A percentile compares a stretch with the other conserved stretches of the same genome.
These are phyloP conservation scores for Globisporangium abappressorium DNA, from an alignment of 352 stramenopile species.

Conservation along the genomic window DNA sequence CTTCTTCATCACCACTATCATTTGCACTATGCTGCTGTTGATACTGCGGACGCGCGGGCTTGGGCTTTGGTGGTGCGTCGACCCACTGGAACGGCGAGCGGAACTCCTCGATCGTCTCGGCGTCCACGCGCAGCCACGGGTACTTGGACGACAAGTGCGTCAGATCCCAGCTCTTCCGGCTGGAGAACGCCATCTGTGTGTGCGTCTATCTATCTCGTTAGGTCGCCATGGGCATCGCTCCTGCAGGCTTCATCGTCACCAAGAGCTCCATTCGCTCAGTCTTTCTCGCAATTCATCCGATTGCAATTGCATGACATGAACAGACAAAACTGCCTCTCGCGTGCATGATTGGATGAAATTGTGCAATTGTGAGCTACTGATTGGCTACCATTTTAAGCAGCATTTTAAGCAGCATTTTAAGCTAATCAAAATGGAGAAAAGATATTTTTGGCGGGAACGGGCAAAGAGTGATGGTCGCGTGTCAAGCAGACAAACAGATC, in stretches of 20 bases:
- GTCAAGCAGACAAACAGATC: neutral
- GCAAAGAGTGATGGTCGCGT: neutral
- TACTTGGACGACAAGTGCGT: conserved; percentile 63
- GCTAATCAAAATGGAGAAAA: neutral
- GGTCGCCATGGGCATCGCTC: neutral
- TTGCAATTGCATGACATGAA: neutral
- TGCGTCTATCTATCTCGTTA: neutral
- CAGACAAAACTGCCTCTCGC: neutral
- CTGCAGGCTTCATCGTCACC: neutral
- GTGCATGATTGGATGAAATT: neutral
- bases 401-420: neutral
- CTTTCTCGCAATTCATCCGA: neutral
- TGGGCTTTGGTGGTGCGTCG: conserved; percentile 1
- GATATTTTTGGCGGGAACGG: neutral
- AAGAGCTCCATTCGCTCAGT: neutral
- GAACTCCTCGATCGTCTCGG: conserved; percentile 61
- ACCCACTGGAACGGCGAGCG: conserved; percentile 58
- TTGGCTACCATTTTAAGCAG: neutral
- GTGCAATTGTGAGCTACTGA: neutral
- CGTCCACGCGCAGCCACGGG: conserved; percentile 71
- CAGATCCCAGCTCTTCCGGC: conserved; percentile 39
- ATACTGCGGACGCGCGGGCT: neutral
- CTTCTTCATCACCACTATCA: neutral
- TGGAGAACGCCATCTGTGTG: neutral
- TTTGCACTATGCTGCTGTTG: conserved; percentile 10